These are phyloP conservation scores for Mallotus repandus DNA, from an alignment of 441 rosid species.

Conservation along the genomic window DNA sequence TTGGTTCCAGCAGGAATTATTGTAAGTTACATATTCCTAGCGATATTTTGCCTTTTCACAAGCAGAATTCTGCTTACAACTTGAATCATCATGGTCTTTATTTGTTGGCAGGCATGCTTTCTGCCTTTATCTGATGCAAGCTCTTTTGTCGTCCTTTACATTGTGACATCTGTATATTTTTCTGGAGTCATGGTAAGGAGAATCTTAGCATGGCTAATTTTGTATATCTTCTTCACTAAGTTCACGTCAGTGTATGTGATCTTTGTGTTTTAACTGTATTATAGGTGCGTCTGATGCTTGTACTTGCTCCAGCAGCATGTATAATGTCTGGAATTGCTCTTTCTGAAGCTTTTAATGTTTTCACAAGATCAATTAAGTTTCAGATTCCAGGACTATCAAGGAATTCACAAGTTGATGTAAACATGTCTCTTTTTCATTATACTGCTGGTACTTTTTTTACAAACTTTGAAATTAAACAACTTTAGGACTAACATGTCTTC, in stretches of 20 bases:
- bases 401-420: slow-evolving; percentile 52
- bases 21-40: slow-evolving; percentile 47
- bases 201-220: slow-evolving; percentile 14
- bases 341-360: slow-evolving; percentile 90
- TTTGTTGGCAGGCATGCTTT: slow-evolving; percentile 86
- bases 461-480: slow-evolving; percentile 21
- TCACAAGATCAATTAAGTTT: slow-evolving; percentile 88
- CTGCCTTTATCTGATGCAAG: slow-evolving; percentile 96
- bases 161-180: slow-evolving; percentile 92
- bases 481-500: slow-evolving; percentile 22
- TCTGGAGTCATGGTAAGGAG: slow-evolving; percentile 97
- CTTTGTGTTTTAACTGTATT: slow-evolving; percentile 29
- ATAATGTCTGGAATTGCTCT: slow-evolving; percentile 99
- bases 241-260: slow-evolving; percentile 8
- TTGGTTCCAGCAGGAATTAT: slow-evolving; percentile 98
- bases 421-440: slow-evolving; percentile 23
- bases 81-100: slow-evolving; percentile 20
- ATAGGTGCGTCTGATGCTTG: slow-evolving; percentile 99
- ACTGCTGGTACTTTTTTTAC: slow-evolving; percentile 15
- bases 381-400: slow-evolving; percentile 55
- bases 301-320: slow-evolving; percentile 99
- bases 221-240: slow-evolving; percentile 1
- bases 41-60: slow-evolving; percentile 8
- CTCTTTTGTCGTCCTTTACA: slow-evolving; percentile 86
- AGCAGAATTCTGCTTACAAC: slow-evolving; percentile 4